These are phyloP conservation scores for Jatropha podagrica DNA, from an alignment of 441 rosid genomes.

Conservation along the genomic window DNA sequence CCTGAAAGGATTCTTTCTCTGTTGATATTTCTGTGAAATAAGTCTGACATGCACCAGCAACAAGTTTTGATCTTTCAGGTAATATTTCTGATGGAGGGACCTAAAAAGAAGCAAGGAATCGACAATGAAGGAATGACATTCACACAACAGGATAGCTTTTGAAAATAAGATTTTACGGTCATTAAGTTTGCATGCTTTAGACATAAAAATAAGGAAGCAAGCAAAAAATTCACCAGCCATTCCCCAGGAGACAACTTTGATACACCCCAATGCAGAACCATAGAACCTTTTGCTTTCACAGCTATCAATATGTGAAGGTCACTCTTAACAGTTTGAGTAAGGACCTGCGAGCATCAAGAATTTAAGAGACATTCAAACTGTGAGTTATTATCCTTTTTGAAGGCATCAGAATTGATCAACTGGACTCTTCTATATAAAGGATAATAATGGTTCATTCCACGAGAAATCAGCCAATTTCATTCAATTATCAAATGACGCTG, in stretches of 20 bases:
- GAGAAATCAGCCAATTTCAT: neutral
- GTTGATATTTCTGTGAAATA: conserved; percentile 44
- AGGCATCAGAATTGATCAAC: neutral
- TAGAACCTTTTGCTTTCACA: conserved; percentile 48
- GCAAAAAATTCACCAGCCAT: conserved; percentile 54
- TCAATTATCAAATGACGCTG: neutral
- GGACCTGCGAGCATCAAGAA: conserved; percentile 35
- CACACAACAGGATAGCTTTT: neutral
- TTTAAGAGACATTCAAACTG: neutral
- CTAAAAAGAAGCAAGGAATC: conserved; percentile 32
- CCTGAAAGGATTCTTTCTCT: conserved; percentile 55
- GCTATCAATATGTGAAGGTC: conserved; percentile 51
- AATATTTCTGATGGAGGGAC: conserved; percentile 56
- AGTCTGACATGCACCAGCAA: conserved; percentile 64
- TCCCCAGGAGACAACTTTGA: conserved; percentile 51
- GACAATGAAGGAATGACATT: neutral
- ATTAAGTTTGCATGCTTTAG: conserved; percentile 4
- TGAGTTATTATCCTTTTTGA: neutral
- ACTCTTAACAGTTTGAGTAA: conserved; percentile 36
- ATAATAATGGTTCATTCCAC: neutral
- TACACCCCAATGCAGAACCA: conserved; percentile 67
- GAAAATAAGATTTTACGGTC: neutral
- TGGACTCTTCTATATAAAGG: too few species aligned
- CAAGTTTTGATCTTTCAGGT: conserved; percentile 59
- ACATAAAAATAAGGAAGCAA: conserved; percentile 15